A percentile compares a stretch with the other conserved stretches of the same genome.
These are phyloP conservation scores for Alternaria metachromatica DNA, from an alignment of 2,329 filamentous ascomycete genomes.

Conservation along the genomic window DNA sequence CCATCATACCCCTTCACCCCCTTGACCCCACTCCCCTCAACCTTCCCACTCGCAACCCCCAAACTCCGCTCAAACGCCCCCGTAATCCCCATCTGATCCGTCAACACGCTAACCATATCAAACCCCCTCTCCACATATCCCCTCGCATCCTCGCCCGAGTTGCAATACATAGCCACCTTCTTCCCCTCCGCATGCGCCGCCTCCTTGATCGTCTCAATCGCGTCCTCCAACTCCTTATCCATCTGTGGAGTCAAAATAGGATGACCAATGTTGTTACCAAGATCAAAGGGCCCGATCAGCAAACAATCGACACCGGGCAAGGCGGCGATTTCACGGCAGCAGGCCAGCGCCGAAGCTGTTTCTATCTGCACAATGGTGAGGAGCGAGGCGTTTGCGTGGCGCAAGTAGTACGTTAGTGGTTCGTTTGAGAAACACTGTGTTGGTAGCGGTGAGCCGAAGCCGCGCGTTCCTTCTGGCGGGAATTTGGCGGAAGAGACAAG, in stretches of 20 bases:
- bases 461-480: conserved; percentile 61
- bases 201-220: conserved; percentile 59
- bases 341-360: conserved; percentile 50
- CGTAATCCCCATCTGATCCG: conserved; percentile 56
- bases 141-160: conserved; percentile 58
- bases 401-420: conserved; percentile 56
- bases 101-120: conserved; percentile 58
- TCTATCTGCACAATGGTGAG: conserved; percentile 60
- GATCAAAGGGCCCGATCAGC: conserved; percentile 62
- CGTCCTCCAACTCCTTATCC: conserved; percentile 58
- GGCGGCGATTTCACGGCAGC: conserved; percentile 57
- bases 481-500: conserved; percentile 63
- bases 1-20: conserved; percentile 34
- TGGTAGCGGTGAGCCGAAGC: conserved; percentile 63
- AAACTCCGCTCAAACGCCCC: conserved; percentile 48
- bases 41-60: conserved; percentile 40
- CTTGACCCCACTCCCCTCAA: conserved; percentile 14
- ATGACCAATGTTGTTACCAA: conserved; percentile 64
- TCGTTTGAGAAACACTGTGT: conserved; percentile 55
- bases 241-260: conserved; percentile 57
- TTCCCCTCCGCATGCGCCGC: conserved; percentile 62
- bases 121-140: conserved; percentile 62
- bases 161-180: conserved; percentile 62
- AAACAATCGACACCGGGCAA: conserved; percentile 61
- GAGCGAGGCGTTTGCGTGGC: conserved; percentile 61